A percentile compares a stretch with the other conserved stretches of the same genome.
phyloP scores from a whole-genome alignment of 352 stramenopile genomes.

The Phytophthora capsici region DNA sequence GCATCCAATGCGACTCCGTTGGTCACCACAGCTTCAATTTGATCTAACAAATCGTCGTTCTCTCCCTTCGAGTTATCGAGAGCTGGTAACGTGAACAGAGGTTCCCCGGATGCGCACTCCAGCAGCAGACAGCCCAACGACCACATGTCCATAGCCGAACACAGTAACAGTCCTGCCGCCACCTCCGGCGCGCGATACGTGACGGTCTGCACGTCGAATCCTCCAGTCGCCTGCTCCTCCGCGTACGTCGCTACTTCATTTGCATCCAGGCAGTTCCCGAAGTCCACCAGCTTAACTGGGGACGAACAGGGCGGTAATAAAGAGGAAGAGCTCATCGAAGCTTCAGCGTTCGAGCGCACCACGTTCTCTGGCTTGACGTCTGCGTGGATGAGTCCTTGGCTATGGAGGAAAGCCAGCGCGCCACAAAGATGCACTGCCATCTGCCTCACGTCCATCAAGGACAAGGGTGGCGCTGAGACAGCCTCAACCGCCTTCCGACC shows the following conservation, averaged over 20 bases:
- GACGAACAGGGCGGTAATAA: conserved; percentile 14
- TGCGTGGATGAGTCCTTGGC: conserved; percentile 67
- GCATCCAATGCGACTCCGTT: conserved; percentile 31
- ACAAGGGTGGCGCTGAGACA: conserved; percentile 31
- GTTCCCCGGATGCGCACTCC: conserved; percentile 61
- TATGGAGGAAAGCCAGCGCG: conserved; percentile 67
- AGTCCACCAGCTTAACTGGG: conserved; percentile 76
- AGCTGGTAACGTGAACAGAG: conserved; percentile 54
- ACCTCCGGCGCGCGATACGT: conserved; percentile 79
- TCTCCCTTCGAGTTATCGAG: conserved; percentile 22
- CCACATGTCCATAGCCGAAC: conserved; percentile 79
- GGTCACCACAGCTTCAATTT: conserved; percentile 52
- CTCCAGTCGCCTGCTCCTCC: conserved; percentile 32
- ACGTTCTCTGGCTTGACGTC: conserved; percentile 86
- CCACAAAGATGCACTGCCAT: conserved; percentile 72
- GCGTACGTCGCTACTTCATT: conserved; percentile 46
- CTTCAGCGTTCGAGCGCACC: conserved; percentile 31
- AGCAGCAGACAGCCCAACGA: conserved; percentile 77
- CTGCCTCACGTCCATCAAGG: conserved; percentile 51
- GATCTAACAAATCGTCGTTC: conserved; percentile 49
- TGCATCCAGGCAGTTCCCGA: conserved; percentile 75
- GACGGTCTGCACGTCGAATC: conserved; percentile 79
- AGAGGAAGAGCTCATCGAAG: conserved; percentile 16
- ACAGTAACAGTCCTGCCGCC: conserved; percentile 61
- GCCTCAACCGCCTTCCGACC: conserved; percentile 5